A percentile compares a stretch with the other conserved stretches of the same genome.
phyloP scores from a whole-genome alignment of 192 early-diverging fungal species.

The Coemansia sp. region DNA sequence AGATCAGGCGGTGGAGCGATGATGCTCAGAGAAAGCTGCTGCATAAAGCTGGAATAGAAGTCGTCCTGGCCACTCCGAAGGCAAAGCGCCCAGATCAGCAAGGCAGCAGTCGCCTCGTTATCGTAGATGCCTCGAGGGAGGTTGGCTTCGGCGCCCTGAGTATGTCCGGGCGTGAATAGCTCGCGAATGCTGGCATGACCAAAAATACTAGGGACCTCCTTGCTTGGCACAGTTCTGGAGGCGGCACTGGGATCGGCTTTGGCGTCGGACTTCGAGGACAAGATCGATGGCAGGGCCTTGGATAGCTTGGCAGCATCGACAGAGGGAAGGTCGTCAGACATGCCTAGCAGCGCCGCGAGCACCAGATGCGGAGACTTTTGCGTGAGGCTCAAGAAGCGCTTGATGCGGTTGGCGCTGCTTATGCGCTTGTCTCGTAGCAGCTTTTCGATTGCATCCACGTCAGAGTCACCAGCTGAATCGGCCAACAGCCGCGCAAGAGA shows the following conservation, averaged over 20 bases:
- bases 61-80: constrained; percentile 30
- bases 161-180: not conserved
- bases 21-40: constrained; percentile 28
- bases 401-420: constrained; percentile 24
- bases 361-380: constrained; percentile 22
- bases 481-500: constrained; percentile 6
- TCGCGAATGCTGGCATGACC: not conserved
- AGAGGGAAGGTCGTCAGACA: constrained; percentile 10
- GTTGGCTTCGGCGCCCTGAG: not conserved
- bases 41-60: constrained; percentile 35
- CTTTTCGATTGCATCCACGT: constrained; percentile 23
- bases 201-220: not conserved
- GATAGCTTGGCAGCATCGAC: constrained; percentile 14
- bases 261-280: not conserved
- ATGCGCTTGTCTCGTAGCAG: constrained; percentile 32
- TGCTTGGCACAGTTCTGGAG: not conserved
- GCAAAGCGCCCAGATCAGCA: constrained; percentile 37
- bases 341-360: constrained; percentile 16
- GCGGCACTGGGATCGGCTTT: not conserved
- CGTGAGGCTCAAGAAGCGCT: constrained; percentile 20
- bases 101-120: constrained; percentile 22
- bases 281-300: not conserved
- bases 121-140: constrained; percentile 24
- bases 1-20: constrained; percentile 17
- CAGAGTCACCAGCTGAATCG: not conserved